phyloP scores from a whole-genome alignment of 106 monocot genomes.

The Allium sativum region DNA sequence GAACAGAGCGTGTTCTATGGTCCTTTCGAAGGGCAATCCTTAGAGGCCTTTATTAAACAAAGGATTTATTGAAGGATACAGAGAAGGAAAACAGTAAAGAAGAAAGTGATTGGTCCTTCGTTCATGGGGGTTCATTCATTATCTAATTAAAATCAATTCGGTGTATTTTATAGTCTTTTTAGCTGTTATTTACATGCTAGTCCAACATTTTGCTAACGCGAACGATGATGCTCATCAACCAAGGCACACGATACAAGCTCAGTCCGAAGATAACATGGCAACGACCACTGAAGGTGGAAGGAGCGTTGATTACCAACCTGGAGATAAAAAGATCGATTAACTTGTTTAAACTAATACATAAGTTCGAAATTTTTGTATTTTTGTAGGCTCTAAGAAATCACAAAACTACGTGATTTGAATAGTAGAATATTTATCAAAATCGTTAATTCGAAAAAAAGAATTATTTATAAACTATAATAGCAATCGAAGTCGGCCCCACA shows the following conservation, averaged over 20 bases:
- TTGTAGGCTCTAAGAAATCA: no score
- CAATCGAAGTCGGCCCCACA: no score
- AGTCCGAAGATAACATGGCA: slow-evolving; percentile 9
- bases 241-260: slow-evolving; percentile 8
- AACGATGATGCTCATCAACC: slow-evolving; percentile 11
- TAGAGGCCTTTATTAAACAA: slow-evolving; percentile 84
- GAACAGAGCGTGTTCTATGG: slow-evolving; percentile 93
- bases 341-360: no score
- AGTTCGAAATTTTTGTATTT: no score
- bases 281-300: slow-evolving; percentile 9
- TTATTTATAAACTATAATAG: no score
- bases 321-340: slow-evolving; percentile 43
- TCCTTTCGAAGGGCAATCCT: slow-evolving; percentile 87
- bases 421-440: no score
- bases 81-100: slow-evolving; percentile 64
- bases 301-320: slow-evolving; percentile 21
- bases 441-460: no score
- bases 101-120: slow-evolving; percentile 60
- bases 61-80: slow-evolving; percentile 85
- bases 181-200: slow-evolving; percentile 46
- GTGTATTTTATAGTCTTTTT: slow-evolving; percentile 66
- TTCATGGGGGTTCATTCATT: slow-evolving; percentile 65
- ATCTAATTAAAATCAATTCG: slow-evolving; percentile 45
- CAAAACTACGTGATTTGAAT: no score
- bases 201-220: slow-evolving; percentile 26